Percentiles rank a stretch among this genome's conserved stretches.
These are phyloP conservation scores for Leccinum pachyderme DNA, from an alignment of 1,284 basidiomycete species.

Conservation along the genomic window DNA sequence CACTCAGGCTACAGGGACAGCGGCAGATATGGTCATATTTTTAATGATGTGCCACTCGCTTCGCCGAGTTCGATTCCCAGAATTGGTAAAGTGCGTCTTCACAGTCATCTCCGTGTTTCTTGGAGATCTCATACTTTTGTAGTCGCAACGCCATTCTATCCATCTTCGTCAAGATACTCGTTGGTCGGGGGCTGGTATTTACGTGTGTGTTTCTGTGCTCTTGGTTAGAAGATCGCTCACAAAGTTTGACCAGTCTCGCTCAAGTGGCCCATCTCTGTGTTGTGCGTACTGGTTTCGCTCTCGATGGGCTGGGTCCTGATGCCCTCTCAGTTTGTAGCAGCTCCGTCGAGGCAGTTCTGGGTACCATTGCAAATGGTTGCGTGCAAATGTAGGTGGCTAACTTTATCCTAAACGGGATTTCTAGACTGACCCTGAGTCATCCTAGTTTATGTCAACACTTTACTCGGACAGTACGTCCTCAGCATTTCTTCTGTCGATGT, in stretches of 20 bases:
- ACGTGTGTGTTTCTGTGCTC: conserved; percentile 20
- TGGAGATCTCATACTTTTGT: background rate
- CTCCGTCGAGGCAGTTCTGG: conserved; percentile 36
- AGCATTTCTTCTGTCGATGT: background rate
- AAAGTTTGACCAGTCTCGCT: conserved; percentile 12
- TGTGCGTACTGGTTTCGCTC: conserved; percentile 20
- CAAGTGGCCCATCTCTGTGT: conserved; percentile 27
- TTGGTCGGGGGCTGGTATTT: conserved; percentile 35
- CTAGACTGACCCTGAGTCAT: background rate
- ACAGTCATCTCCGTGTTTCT: background rate
- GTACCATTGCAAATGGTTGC: conserved; percentile 38
- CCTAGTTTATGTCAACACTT: conserved; percentile 31
- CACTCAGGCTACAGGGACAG: conserved; percentile 20
- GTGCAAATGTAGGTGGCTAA: conserved; percentile 31
- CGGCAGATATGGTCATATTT: conserved; percentile 29
- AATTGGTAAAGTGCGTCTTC: conserved; percentile 29
- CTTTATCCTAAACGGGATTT: background rate
- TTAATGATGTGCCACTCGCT: conserved; percentile 30
- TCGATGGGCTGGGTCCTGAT: background rate
- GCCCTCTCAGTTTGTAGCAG: conserved; percentile 30
- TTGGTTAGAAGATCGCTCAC: background rate
- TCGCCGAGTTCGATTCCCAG: conserved; percentile 28
- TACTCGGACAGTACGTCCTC: conserved; percentile 29
- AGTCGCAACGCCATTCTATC: conserved; percentile 20
- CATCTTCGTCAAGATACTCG: conserved; percentile 13